These are phyloP conservation scores for Iris pallida DNA, from an alignment of 116 monocot species.

Conservation along the genomic window DNA sequence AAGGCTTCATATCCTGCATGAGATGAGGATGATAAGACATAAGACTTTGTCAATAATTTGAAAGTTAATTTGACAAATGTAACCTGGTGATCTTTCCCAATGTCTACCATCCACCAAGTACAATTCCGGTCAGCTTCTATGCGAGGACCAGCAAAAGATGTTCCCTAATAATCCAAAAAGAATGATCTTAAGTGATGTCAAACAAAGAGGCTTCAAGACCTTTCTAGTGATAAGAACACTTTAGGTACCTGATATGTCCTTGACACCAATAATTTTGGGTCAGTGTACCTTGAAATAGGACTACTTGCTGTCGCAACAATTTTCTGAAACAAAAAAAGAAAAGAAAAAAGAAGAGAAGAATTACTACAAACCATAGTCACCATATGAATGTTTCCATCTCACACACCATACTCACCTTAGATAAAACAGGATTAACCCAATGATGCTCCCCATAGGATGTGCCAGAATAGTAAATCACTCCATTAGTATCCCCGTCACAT, in stretches of 20 bases:
- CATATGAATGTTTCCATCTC: not conserved
- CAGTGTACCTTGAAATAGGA: slow-evolving; percentile 88
- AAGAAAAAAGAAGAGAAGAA: not conserved
- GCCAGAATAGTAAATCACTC: slow-evolving; percentile 85
- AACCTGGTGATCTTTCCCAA: slow-evolving; percentile 95
- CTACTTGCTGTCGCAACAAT: slow-evolving; percentile 78
- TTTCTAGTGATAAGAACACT: not conserved
- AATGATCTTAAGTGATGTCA: not conserved
- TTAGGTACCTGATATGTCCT: slow-evolving; percentile 70
- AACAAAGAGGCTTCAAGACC: slow-evolving; percentile 8
- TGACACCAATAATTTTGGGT: slow-evolving; percentile 84
- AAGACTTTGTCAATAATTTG: not conserved
- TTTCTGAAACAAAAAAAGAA: slow-evolving; percentile 45
- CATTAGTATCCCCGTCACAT: slow-evolving; percentile 92
- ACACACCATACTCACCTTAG: slow-evolving; percentile 43
- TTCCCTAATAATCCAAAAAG: slow-evolving; percentile 39
- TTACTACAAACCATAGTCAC: not conserved
- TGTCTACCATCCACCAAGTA: slow-evolving; percentile 96
- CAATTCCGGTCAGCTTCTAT: slow-evolving; percentile 54
- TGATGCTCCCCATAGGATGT: slow-evolving; percentile 93
- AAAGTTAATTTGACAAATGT: not conserved
- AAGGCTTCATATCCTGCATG: too few species aligned
- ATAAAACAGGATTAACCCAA: slow-evolving; percentile 94
- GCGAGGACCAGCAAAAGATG: slow-evolving; percentile 84
- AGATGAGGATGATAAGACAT: too few species aligned